phyloP scores from a whole-genome alignment of 495 filamentous ascomycete genomes.

The Xylaria venustula region DNA sequence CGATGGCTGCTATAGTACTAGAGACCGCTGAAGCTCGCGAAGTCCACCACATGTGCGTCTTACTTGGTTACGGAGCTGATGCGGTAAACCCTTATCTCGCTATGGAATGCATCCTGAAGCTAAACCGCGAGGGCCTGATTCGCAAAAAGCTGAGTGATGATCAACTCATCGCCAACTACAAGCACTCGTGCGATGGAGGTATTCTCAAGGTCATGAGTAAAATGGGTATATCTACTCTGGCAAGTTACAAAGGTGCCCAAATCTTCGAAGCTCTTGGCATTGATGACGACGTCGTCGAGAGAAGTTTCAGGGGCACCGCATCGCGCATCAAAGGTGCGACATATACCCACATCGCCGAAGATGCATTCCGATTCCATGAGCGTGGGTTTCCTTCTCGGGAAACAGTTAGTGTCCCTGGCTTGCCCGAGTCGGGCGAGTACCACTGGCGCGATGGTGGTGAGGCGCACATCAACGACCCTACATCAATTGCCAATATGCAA shows the following conservation, averaged over 20 bases:
- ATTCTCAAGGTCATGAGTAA: conserved; percentile 99
- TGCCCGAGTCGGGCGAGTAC: conserved; percentile 95
- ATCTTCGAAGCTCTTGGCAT: conserved; percentile 99
- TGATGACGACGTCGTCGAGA: conserved; percentile 91
- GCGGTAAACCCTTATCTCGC: conserved; percentile 96
- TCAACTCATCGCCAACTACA: conserved; percentile 91
- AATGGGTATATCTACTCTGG: conserved; percentile 98
- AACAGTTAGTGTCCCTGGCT: conserved; percentile 76
- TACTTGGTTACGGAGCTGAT: conserved; percentile 94
- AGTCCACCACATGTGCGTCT: conserved; percentile 98
- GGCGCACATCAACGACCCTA: conserved; percentile 95
- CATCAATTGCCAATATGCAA: conserved; percentile 95
- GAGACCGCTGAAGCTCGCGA: conserved; percentile 98
- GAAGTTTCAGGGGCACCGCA: conserved; percentile 94
- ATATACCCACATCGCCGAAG: conserved; percentile 92
- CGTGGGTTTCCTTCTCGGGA: conserved; percentile 84
- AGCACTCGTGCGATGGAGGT: conserved; percentile 95
- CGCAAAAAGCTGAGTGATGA: conserved; percentile 85
- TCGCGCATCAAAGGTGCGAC: conserved; percentile 95
- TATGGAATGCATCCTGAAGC: conserved; percentile 97
- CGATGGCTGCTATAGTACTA: conserved; percentile 81
- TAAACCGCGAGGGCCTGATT: conserved; percentile 93
- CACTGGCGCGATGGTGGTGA: conserved; percentile 99
- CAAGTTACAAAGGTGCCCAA: conserved; percentile 98
- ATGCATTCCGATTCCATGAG: conserved; percentile 96